Base-by-base conservation (phyloP, 805 yeast species). In the Kluyveromyces nonfermentans region DNA sequence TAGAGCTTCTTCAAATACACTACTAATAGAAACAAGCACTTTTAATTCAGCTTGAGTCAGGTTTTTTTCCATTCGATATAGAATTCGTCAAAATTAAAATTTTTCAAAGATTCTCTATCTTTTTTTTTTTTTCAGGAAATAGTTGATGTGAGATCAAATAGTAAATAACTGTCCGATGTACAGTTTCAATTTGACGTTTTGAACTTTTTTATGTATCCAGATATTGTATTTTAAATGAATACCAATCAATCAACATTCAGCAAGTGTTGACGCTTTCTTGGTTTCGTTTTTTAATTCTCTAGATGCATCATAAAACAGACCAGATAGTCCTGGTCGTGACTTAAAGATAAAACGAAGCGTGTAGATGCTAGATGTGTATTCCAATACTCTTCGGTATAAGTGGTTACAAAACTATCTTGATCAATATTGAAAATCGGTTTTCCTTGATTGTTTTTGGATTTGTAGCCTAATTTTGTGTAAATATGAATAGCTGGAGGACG, bases 281-380 rank as follows among this genome's bases (percentile, higher is more conserved):
- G n/a, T n/a, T n/a, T n/a, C n/a, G n/a, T n/a, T n/a, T n/a, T n/a
- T n/a, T n/a, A 10, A 7, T 19, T 22, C 8, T 37, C 3, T 17
- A 41, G 7, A 9, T 33, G 37, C 18, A 35, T 20, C 12, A 33
- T 20, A 17, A 41, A 20, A 14, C 33, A 38, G 18, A 58, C 43
- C 7, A 58, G 38, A 37, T 60, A 62, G 18, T 60, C 59, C 7
- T 47, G 43, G 44, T 62, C 66, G 41, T 62, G 66, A 10, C 64
- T 54, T 9, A 62, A 43, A 6, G 64, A 59, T 2, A 59, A 16
- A n/a, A 20, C 21, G 34, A 16, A 38, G 22, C 25, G 19, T 16
- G 41, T 28, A 10, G 34, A 28, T 16, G 25, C 8, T 15, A 38
- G 14, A 17, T 38, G 18, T 28, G 25, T 15, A 30, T 31, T 18